Evolutionary conservation across 768 basidiomycete genomes (phyloP), one percentile per base, ranked within the genome.

Genomic region (Mycena amicta): DNA sequence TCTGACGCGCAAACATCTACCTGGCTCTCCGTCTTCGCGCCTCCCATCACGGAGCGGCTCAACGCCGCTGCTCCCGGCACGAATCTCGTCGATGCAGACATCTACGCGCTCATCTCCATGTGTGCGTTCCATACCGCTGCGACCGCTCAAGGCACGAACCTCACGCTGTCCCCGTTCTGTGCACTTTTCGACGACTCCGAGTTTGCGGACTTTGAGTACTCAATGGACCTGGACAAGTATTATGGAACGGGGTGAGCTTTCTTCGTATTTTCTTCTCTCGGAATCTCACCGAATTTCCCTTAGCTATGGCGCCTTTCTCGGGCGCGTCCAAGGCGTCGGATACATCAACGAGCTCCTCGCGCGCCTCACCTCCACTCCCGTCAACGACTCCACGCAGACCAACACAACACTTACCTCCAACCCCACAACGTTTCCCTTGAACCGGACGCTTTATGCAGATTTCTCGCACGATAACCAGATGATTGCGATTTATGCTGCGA

Each of bases 281-380:
- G 6, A 4, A 15, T 28, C 8, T n/a, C 13, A 45, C 41, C 50
- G 5, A 26, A 54, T 16, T 23, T 60, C 45, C 13, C 49, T 26
- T 57, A 89, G 88, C 20, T 82, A 90, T 58, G 91, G 92, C 3
- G 83, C 85, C 59, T 63, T 70, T 2, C 75, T 93, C 1, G 92
- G 92, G 2, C 86, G 77, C 4, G 84, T 92, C 5, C 90, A 92
- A 68, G 92, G 92, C 29, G 87, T 94, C 3, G 94, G 93, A 5
- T 96, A 90, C 69, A 78, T 91, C 67, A 94, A 93, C 69, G 93
- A 95, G 73, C 82, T 96, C n/a, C 70, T 95, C 22, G 90, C 92
- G 0, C 84, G 95, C 12, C 79, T 96, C 41, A 90, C 87, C 0
- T 78, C 78, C 16, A 71, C 69, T 16, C 82, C 85, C 1, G 88